Evolutionary conservation across 768 basidiomycete species (phyloP).

Genomic region (Royoungia palumana): DNA sequence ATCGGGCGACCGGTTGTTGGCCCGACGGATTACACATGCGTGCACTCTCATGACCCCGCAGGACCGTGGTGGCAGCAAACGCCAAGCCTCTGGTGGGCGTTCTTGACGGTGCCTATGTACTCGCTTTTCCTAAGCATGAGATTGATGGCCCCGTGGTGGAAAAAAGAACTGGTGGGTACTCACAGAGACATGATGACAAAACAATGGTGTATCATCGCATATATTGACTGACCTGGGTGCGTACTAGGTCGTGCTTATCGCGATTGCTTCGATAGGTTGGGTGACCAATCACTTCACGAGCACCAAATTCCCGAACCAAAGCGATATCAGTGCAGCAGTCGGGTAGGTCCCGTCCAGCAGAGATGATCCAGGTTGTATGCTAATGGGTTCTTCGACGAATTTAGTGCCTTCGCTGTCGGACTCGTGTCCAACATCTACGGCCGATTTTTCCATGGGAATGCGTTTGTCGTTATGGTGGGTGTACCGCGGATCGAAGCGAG

Average conservation of each 20-base stretch:
- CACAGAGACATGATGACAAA: neutral
- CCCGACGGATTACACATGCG: slow-evolving; percentile 60
- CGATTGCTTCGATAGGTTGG: slow-evolving; percentile 71
- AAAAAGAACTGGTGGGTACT: slow-evolving; percentile 51
- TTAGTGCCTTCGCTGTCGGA: slow-evolving; percentile 75
- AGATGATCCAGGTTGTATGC: neutral
- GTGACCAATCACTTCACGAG: slow-evolving; percentile 67
- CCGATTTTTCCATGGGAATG: slow-evolving; percentile 66
- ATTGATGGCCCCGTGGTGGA: slow-evolving; percentile 57
- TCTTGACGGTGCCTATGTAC: slow-evolving; percentile 69
- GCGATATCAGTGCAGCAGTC: slow-evolving; percentile 75
- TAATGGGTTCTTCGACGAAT: neutral
- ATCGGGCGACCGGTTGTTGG: slow-evolving; percentile 45
- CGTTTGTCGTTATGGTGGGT: slow-evolving; percentile 79
- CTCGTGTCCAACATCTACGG: slow-evolving; percentile 76
- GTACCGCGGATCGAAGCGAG: neutral
- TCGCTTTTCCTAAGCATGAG: slow-evolving; percentile 64
- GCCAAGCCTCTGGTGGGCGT: slow-evolving; percentile 71
- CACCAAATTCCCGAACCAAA: slow-evolving; percentile 58
- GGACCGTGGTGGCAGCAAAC: slow-evolving; percentile 75
- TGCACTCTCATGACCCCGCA: slow-evolving; percentile 47
- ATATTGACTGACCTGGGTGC: neutral
- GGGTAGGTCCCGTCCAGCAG: slow-evolving; percentile 40
- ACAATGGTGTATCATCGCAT: neutral
- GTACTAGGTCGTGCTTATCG: slow-evolving; percentile 46